These are phyloP conservation scores for Elsinoe fawcettii DNA, from an alignment of 2,329 filamentous ascomycete genomes.

Conservation along the genomic window DNA sequence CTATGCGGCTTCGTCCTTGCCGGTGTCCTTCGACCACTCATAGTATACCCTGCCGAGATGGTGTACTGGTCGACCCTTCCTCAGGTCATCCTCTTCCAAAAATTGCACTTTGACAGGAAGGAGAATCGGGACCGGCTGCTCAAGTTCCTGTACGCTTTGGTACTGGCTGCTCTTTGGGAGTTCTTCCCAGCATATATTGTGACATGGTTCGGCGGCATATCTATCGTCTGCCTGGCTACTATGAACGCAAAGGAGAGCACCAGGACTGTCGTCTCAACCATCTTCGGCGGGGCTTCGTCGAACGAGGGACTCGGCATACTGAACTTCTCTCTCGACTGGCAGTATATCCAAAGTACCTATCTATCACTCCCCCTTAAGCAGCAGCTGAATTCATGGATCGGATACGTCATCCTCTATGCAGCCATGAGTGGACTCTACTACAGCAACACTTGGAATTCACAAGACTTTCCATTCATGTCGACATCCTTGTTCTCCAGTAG, in stretches of 20 bases:
- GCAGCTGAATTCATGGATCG: conserved; percentile 37
- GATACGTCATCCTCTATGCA: conserved; percentile 43
- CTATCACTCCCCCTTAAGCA: conserved; percentile 46
- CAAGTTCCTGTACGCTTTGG: conserved; percentile 47
- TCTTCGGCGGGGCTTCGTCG: conserved; percentile 46
- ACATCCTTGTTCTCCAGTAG: conserved; percentile 37
- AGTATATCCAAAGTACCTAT: conserved; percentile 46
- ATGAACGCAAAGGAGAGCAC: conserved; percentile 44
- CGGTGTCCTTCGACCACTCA: conserved; percentile 47
- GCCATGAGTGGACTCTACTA: conserved; percentile 49
- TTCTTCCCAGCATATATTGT: conserved; percentile 50
- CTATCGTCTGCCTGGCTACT: conserved; percentile 47
- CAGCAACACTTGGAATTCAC: conserved; percentile 41
- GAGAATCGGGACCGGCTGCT: conserved; percentile 46
- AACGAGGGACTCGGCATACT: conserved; percentile 49
- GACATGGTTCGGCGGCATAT: conserved; percentile 49
- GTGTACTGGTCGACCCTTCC: conserved; percentile 51
- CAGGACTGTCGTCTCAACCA: conserved; percentile 37
- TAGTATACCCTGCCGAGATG: conserved; percentile 49
- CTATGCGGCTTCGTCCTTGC: conserved; percentile 50
- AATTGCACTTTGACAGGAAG: conserved; percentile 46
- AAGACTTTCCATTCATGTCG: conserved; percentile 48
- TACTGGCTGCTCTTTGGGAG: conserved; percentile 45
- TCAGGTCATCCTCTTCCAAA: conserved; percentile 47
- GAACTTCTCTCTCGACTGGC: conserved; percentile 48